Evolutionary conservation across 192 early-diverging fungal genomes (phyloP).

Genomic region (Helicostylum pulchrum): DNA sequence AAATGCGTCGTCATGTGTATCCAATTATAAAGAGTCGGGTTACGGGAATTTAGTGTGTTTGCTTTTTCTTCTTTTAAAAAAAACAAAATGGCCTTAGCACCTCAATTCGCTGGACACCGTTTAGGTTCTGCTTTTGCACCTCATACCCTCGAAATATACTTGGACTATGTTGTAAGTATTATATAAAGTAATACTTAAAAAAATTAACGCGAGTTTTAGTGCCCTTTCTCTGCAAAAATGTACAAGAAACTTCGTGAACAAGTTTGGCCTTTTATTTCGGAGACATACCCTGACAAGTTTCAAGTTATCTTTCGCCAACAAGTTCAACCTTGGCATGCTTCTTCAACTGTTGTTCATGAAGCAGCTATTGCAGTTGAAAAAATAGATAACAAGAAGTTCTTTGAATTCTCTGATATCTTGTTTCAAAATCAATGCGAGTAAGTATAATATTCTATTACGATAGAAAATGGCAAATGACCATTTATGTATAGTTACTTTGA

Average conservation of each 20-base stretch:
- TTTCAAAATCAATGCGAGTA: conserved; percentile 61
- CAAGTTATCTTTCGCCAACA: conserved; percentile 77
- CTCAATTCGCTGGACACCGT: conserved; percentile 39
- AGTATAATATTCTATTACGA: background rate
- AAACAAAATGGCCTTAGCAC: conserved; percentile 30
- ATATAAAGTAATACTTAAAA: background rate
- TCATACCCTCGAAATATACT: conserved; percentile 47
- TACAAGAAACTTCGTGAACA: conserved; percentile 50
- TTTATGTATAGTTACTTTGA: conserved; percentile 52
- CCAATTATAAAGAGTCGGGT: too few relatives aligned
- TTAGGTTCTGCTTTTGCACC: conserved; percentile 39
- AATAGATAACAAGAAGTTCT: conserved; percentile 54
- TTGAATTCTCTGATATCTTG: conserved; percentile 46
- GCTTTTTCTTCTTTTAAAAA: background rate
- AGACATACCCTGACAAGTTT: conserved; percentile 42
- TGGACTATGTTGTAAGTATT: conserved; percentile 52
- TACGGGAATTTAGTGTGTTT: too few relatives aligned
- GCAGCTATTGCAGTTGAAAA: conserved; percentile 68
- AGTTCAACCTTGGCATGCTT: conserved; percentile 84
- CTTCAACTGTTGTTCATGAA: conserved; percentile 71
- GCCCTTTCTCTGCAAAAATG: conserved; percentile 66
- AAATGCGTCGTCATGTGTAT: too few relatives aligned
- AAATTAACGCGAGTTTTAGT: conserved; percentile 28
- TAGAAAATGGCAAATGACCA: too few relatives aligned
- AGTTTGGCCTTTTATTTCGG: conserved; percentile 51